Evolutionary conservation across 2,329 filamentous ascomycete species (phyloP), one percentile per base, ranked within the genome.

Genomic region (Calonectria hongkongensis): DNA sequence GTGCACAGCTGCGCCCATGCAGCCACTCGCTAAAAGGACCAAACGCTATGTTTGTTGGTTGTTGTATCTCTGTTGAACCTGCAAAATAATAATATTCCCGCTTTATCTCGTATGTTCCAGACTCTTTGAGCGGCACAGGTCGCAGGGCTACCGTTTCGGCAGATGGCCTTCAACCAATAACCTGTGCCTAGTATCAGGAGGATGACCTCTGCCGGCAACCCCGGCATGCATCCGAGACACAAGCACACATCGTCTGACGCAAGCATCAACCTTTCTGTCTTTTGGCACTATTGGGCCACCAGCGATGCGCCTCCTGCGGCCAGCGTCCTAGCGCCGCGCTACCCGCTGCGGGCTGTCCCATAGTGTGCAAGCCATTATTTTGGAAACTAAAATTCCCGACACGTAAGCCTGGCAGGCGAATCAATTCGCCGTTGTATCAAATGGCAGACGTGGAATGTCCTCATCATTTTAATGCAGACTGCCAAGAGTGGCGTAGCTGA

Each of bases 251-350:
- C n/a, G 12, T 10, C 16, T 25, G 54, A 18, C 28, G 30, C 36
- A 60, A 41, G 54, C 54, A 60, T 60, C 27, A 27, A 21, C 54
- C 33, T 39, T n/a, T 60, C 21, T 27, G 33, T 60, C 4, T 25
- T 16, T 27, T 25, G 15, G 54, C 13, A 27, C 54, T 27, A 60
- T 60, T 60, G 54, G 54, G 54, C 54, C 33, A 21, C 13, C 15
- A 3, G 6, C 10, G 45, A 25, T 36, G 33, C 45, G 45, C 45
- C 45, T 48, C 45, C 33, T 28, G 30, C 18, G 39, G n/a, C 51
- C 51, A 58, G 3, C 25, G 12, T 41, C 21, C 36, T 60, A 60
- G 54, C 33, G 54, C 33, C 15, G 54, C 54, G 33, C 54, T 36
- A 60, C 21, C 16, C 10, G 41, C 25, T 41, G 33, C 15, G 54